Base-by-base conservation (phyloP, 768 basidiomycete species). In the Lentinula lateritia region DNA sequence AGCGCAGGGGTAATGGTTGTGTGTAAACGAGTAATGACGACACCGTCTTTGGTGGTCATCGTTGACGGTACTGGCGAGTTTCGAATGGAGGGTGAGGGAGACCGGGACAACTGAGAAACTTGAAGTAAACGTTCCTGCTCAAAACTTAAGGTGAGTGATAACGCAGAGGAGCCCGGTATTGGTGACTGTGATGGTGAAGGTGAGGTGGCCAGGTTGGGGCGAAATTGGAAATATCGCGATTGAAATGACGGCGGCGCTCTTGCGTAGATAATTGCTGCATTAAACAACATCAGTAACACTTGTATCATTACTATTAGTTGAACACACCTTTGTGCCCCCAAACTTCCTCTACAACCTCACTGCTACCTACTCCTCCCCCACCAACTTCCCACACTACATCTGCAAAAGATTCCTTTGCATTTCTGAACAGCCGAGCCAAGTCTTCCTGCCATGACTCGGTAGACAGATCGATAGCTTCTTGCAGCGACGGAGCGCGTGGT, bases 161-260 rank as follows among this genome's bases (percentile, higher is more conserved):
- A 73, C 0, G 83, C 78, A 1, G 89, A 90, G 63, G 85, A 80
- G 1, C 81, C 82, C 10, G 81, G 84, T 41, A 79, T 42, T 71
- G 82, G 64, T 1, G 73, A 68, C 63, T 74, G 73, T 0, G 77
- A 75, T 72, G 83, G 66, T 6, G 84, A 82, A 28, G 85, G 84
- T 3, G 85, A 79, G 1, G 76, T 68, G 61, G 78, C 71, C 35
- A 83, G 80, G 64, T 83, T 76, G 46, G 87, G 86, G 63, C 84
- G 80, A 71, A 89, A 60, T 38, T 63, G 58, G 69, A 98, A 96
- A 70, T 95, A 97, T 42, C 92, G 84, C 8, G 83, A 84, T 74
- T 96, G 94, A 73, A 97, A 98, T 16, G 85, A 88, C 1, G 93
- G 94, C 3, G 94, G 93, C 15, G 95, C 95, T 58, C 96, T 89